phyloP scores from a whole-genome alignment of 176 grass and related monocot species.

The Aegilops longissima region DNA sequence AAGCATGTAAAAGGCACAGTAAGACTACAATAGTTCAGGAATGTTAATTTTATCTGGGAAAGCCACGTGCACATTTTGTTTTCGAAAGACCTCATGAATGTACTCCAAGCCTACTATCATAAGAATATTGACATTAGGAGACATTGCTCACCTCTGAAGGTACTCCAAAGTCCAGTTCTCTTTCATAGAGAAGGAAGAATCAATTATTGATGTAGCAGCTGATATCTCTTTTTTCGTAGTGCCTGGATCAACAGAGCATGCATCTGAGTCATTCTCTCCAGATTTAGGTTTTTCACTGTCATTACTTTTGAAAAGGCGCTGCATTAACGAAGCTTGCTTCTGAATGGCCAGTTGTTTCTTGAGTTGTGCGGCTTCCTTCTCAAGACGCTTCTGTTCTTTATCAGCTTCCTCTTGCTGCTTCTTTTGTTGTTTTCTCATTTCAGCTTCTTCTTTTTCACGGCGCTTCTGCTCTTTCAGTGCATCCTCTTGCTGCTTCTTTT shows the following conservation, averaged over 20 bases:
- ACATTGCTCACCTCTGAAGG: slow-evolving; percentile 62
- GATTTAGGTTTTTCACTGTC: slow-evolving; percentile 40
- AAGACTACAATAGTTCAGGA: background rate
- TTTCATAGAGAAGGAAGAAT: slow-evolving; percentile 60
- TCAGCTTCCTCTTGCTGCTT: slow-evolving; percentile 82
- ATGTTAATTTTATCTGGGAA: background rate
- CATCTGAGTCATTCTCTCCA: slow-evolving; percentile 33
- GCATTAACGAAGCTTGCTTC: slow-evolving; percentile 94
- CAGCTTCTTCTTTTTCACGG: slow-evolving; percentile 85
- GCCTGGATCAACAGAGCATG: background rate
- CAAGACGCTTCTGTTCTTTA: slow-evolving; percentile 71
- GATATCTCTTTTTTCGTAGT: slow-evolving; percentile 36
- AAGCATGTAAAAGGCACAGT: background rate
- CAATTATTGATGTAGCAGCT: slow-evolving; percentile 74
- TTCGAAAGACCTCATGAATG: background rate
- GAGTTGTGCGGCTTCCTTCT: slow-evolving; percentile 77
- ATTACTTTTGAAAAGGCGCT: slow-evolving; percentile 83
- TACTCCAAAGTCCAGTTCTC: slow-evolving; percentile 51
- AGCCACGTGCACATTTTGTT: background rate
- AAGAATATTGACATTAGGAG: slow-evolving; percentile 14
- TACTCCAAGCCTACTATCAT: background rate
- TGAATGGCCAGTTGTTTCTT: slow-evolving; percentile 67
- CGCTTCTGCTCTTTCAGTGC: slow-evolving; percentile 74
- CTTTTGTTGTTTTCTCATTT: slow-evolving; percentile 73
- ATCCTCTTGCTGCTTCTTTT: slow-evolving; percentile 80